phyloP scores from a whole-genome alignment of 805 yeast species.

The Kazachstania viticola region DNA sequence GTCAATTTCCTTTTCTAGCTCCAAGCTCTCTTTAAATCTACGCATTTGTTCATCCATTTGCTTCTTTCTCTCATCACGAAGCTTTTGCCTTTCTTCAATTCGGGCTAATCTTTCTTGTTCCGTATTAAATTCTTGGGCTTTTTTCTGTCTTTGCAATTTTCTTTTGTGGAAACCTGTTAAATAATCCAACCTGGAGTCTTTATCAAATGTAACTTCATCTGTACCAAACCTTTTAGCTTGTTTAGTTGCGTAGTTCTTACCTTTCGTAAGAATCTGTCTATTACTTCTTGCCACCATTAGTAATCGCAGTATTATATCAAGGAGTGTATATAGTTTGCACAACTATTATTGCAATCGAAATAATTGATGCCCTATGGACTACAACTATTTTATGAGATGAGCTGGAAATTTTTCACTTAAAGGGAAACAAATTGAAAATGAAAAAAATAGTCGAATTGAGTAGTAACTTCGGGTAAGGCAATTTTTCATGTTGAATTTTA shows the following conservation, averaged over 20 bases:
- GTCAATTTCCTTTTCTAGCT: slow-evolving; percentile 15
- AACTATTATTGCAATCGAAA: too few relatives aligned
- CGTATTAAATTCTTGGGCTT: slow-evolving; percentile 63
- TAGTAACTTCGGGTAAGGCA: too few relatives aligned
- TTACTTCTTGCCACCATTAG: slow-evolving; percentile 30
- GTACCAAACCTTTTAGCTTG: slow-evolving; percentile 57
- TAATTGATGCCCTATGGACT: too few relatives aligned
- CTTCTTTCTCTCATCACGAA: slow-evolving; percentile 51
- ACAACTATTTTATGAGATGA: too few relatives aligned
- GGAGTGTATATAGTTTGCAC: too few relatives aligned
- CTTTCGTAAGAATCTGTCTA: slow-evolving; percentile 82
- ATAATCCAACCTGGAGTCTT: slow-evolving; percentile 67
- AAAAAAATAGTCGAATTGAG: too few relatives aligned
- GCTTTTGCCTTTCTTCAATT: slow-evolving; percentile 61
- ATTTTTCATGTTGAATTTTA: too few relatives aligned
- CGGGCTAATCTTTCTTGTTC: slow-evolving; percentile 66
- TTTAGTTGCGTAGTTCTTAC: slow-evolving; percentile 64
- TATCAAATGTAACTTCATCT: slow-evolving; percentile 78
- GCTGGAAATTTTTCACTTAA: too few relatives aligned
- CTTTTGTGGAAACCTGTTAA: slow-evolving; percentile 94
- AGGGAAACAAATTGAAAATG: too few relatives aligned
- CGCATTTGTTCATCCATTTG: slow-evolving; percentile 47
- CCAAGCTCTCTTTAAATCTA: slow-evolving; percentile 25
- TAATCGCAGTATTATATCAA: too few relatives aligned
- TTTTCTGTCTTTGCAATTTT: slow-evolving; percentile 76